Base-by-base conservation (phyloP, 2,329 filamentous ascomycete species). In the Sporothrix luriei region DNA sequence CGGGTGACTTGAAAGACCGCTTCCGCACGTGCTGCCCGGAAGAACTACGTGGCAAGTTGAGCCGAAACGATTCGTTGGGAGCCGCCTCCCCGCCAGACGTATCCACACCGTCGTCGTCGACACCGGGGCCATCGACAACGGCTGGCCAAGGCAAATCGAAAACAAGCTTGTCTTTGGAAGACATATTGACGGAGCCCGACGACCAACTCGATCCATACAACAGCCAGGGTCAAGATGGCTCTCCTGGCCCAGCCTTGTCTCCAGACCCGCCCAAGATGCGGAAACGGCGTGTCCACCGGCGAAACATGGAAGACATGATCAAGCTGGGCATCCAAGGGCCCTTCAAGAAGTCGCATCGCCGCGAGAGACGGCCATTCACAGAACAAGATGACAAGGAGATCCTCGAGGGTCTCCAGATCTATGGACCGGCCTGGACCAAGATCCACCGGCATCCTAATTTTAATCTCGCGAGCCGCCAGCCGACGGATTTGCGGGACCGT, bases 21-120 rank as follows among this genome's bases (percentile, higher is more conserved):
- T 90, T 90, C 75, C 83, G 88, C 65, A 90, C 88, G 3, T 90
- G 87, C 75, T 90, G 87, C 72, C 88, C 88, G 0, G 83, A 84
- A 46, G 88, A 90, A 76, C 80, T 90, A 49, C 83, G 85, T 62
- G 79, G 79, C 29, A 81, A 80, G 29, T 69, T 76, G 19, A 73
- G 70, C 13, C 81, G 77, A 64, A 73, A 24, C n/a, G 69, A 71
- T 13, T 38, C 57, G 16, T 57, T 66, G 1, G 62, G 69, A 4
- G 65, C 65, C 38, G 66, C 38, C 5, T 69, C 66, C 7, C 54
- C 65, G 6, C 59, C 69, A 14, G 69, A 68, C n/a, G 52, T 48
- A 4, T 29, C 66, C 0, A 59, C 59, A 4, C 57, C 43, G 0
- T n/a, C 51, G 0, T 48, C 48, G 7, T 54, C 49, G 21, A 38